Base-by-base conservation (phyloP, 1,284 basidiomycete species). In the Ustilago shanxiensis region DNA sequence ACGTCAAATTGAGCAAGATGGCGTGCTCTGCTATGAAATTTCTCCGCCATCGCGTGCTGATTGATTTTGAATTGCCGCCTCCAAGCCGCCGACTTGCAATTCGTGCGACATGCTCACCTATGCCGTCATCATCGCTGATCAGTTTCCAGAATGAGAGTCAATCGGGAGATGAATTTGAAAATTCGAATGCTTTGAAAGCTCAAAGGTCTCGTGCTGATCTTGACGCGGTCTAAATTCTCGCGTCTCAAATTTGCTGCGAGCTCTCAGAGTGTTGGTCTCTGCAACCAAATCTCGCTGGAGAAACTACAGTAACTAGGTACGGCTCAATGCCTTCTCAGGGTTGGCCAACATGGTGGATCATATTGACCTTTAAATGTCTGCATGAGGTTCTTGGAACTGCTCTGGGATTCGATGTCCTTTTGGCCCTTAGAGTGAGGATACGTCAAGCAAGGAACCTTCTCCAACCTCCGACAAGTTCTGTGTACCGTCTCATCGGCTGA, bases 1-100 rank as follows among this genome's bases (percentile, higher is more conserved):
- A 70, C 67, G 67, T 70, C 67, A 70, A 63, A 7, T 28, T 16
- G 10, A 9, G 24, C 18, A 44, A 22, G 67, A 70, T 70, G 61
- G 67, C 67, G 67, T 70, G 67, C 61, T 70, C 52, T 22, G 20
- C 31, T 9, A 22, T 14, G 8, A 52, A 59, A 59, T 29, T 24
- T 44, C 10, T 33, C 41, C 22, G 13, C 28, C 35, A 37, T 49
- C n/a, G n/a, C n/a, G n/a, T n/a, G n/a, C n/a, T n/a, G n/a, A n/a
- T n/a, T n/a, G n/a, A n/a, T n/a, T n/a, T n/a, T n/a, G n/a, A n/a
- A n/a, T n/a, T n/a, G n/a, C n/a, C n/a, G n/a, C n/a, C n/a, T n/a
- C n/a, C n/a, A n/a, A n/a, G n/a, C n/a, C n/a, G n/a, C n/a, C n/a
- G n/a, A n/a, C n/a, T n/a, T n/a, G n/a, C n/a, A n/a, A n/a, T 11